Evolutionary conservation across 164 flowering plant genomes (phyloP), one percentile per base, ranked within the genome.

Genomic region (Vitis rotundifolia): DNA sequence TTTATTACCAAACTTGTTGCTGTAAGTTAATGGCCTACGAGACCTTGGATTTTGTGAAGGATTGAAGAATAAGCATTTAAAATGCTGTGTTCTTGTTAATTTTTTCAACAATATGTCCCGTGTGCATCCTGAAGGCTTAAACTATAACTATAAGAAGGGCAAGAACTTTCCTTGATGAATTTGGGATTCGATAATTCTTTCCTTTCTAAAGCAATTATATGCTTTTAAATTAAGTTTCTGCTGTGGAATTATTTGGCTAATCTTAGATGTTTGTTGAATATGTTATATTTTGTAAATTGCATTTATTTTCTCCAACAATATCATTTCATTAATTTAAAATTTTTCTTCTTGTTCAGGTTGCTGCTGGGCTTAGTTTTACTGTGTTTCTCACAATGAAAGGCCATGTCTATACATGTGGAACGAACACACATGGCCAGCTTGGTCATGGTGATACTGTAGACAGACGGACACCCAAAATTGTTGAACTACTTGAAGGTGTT

Each of bases 401-500:
- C 31, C 91, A 80, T 68, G 90, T 94, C 9, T 92, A 90, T 72
- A 86, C 97, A n/a, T 91, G 97, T 75, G 99, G 97, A 56, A 69
- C 73, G 59, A 94, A 92, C 75, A 54, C 87, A 13, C 85, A 84
- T 76, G 99, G 99, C 22, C 99, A 94, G 74, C 98, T 94, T 67
- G 99, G 99, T 59, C 97, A 91, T 59, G 96, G 96, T 31, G 98
- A 94, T 65, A 85, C 87, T 26, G 51, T 76, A 47, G 97, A 94
- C 75, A 79, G 87, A 73, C 85, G 94, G 44, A 81, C 84, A 9
- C 98, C 99, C 2, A 89, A 77, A 80, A 70, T 80, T 12, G 81
- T 94, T 56, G 89, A 85, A 76, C 61, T 55, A 9, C 89, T 89
- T 61, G 82, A 70, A 50, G 76, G 67, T 66, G 78, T 85, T 61